These are phyloP conservation scores for Naganishia sp. DNA, from an alignment of 1,284 basidiomycete species.

Conservation along the genomic window DNA sequence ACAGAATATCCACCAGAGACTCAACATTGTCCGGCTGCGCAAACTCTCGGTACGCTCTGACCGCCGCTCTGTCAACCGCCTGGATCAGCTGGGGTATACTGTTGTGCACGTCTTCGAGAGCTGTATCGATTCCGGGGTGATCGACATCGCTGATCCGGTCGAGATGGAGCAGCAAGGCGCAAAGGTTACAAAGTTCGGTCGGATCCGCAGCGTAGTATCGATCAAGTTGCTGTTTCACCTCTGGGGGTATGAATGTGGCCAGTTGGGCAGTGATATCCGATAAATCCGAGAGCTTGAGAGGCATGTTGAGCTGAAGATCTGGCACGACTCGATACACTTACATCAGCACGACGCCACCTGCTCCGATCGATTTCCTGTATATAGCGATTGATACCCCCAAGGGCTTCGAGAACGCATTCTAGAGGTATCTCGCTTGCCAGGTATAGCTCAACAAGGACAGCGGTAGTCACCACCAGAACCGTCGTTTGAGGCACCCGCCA, in stretches of 20 bases:
- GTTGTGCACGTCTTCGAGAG: conserved; percentile 15
- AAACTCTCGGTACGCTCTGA: conserved; percentile 14
- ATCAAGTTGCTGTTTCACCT: conserved; percentile 16
- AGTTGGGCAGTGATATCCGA: conserved; percentile 11
- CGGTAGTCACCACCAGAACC: conserved; percentile 77
- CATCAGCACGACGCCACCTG: conserved; percentile 78
- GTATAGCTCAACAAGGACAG: conserved; percentile 82
- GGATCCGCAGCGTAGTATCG: conserved; percentile 22
- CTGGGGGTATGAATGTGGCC: conserved; percentile 5
- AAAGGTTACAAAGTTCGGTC: conserved; percentile 19
- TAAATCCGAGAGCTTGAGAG: conserved; percentile 10
- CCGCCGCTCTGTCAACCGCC: conserved; percentile 5
- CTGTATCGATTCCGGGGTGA: conserved; percentile 61
- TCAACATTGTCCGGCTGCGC: conserved; percentile 22
- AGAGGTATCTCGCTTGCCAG: conserved; percentile 83
- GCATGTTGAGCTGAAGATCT: background rate
- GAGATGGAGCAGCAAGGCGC: conserved; percentile 57
- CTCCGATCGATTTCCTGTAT: conserved; percentile 68
- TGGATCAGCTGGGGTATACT: conserved; percentile 3
- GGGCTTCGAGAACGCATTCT: conserved; percentile 89
- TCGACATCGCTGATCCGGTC: conserved; percentile 72
- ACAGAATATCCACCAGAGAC: conserved; percentile 8
- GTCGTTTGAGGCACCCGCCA: conserved; percentile 86
- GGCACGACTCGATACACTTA: conserved; percentile 54
- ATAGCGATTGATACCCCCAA: conserved; percentile 70